Evolutionary conservation across 305 asterid species (phyloP).

Genomic region (Lippia alba): DNA sequence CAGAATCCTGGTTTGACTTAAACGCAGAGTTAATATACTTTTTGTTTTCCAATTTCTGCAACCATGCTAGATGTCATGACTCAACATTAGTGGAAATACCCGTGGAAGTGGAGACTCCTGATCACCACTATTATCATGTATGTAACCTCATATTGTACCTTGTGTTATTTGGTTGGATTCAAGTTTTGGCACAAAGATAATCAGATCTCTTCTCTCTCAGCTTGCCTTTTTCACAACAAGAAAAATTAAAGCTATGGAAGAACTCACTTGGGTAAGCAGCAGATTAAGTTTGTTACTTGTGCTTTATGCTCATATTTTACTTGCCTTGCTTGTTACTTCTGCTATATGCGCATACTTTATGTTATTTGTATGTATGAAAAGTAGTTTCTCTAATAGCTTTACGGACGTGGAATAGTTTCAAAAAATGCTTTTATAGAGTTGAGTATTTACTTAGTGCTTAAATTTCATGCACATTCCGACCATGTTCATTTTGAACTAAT

Average conservation of each 20-base stretch:
- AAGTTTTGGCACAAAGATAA: slow-evolving; percentile 20
- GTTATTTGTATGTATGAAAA: slow-evolving; percentile 12
- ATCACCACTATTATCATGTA: slow-evolving; percentile 94
- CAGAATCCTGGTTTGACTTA: slow-evolving; percentile 6
- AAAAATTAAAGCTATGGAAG: slow-evolving; percentile 91
- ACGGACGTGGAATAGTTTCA: slow-evolving; percentile 7
- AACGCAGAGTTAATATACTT: slow-evolving; percentile 29
- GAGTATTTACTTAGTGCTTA: slow-evolving; percentile 8
- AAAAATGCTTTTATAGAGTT: slow-evolving; percentile 1
- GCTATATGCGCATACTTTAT: slow-evolving; percentile 2
- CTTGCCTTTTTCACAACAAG: slow-evolving; percentile 92
- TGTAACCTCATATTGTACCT: slow-evolving; percentile 33
- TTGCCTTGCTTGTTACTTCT: slow-evolving; percentile 2
- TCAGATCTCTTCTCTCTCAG: slow-evolving; percentile 47
- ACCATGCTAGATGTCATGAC: slow-evolving; percentile 71
- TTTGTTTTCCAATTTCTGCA: slow-evolving; percentile 16
- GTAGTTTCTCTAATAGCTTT: slow-evolving; percentile 18
- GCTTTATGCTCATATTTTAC: background rate
- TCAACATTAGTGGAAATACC: slow-evolving; percentile 92
- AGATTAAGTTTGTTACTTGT: slow-evolving; percentile 15
- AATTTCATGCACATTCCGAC: background rate
- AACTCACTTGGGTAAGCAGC: slow-evolving; percentile 87
- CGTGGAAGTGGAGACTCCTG: slow-evolving; percentile 91
- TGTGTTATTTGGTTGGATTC: slow-evolving; percentile 26
- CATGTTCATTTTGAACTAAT: background rate